Evolutionary conservation across 768 basidiomycete species (phyloP).

Genomic region (Lactarius akahatsu): DNA sequence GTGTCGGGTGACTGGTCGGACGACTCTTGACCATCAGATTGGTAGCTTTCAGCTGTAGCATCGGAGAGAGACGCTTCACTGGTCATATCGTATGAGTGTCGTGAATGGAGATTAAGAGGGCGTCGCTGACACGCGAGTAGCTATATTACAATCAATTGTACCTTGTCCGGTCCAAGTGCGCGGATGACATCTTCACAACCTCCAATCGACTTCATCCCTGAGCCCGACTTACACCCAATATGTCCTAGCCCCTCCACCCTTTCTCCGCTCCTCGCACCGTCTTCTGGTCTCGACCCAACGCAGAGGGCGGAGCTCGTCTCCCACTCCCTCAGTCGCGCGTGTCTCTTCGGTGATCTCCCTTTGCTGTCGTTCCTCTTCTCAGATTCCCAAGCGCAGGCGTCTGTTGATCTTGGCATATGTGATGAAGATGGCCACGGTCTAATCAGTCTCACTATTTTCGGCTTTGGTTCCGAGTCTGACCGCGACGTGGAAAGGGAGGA

Average conservation of each 20-base stretch:
- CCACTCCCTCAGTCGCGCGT: constrained; percentile 74
- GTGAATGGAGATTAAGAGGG: constrained; percentile 13
- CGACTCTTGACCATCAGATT: constrained; percentile 27
- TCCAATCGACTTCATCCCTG: constrained; percentile 59
- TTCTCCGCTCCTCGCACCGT: constrained; percentile 58
- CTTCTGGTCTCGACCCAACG: constrained; percentile 63
- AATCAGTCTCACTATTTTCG: constrained; percentile 74
- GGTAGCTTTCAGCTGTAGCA: constrained; percentile 27
- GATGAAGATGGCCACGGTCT: constrained; percentile 88
- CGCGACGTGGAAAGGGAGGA: constrained; percentile 90
- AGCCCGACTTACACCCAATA: constrained; percentile 78
- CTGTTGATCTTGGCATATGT: constrained; percentile 63
- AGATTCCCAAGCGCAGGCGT: constrained; percentile 63
- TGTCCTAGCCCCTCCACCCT: constrained; percentile 68
- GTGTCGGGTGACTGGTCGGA: constrained; percentile 42
- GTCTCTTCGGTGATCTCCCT: constrained; percentile 72
- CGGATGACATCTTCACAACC: constrained; percentile 38
- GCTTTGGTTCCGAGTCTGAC: constrained; percentile 79
- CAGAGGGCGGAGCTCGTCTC: constrained; percentile 70
- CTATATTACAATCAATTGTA: not conserved
- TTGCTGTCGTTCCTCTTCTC: constrained; percentile 70
- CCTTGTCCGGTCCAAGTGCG: not conserved
- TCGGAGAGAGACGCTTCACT: not conserved
- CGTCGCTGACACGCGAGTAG: not conserved
- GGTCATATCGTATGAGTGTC: constrained; percentile 16